These are phyloP conservation scores for Candida maltosa DNA, from an alignment of 805 yeast species.

Conservation along the genomic window DNA sequence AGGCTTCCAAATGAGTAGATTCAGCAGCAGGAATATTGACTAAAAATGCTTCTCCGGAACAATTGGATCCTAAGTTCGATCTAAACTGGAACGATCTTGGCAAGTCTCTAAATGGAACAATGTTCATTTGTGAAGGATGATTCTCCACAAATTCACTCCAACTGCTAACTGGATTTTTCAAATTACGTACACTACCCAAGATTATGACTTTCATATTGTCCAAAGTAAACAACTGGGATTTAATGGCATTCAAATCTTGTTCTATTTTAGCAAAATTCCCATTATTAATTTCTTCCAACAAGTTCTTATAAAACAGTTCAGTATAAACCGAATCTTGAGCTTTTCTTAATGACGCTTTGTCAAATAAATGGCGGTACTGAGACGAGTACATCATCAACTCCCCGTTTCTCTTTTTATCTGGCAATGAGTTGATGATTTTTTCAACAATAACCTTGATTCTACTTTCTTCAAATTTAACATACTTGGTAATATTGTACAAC, in stretches of 20 bases:
- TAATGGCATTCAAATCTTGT: conserved; percentile 49
- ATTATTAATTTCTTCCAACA: conserved; percentile 46
- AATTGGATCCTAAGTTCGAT: conserved; percentile 53
- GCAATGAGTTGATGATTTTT: conserved; percentile 54
- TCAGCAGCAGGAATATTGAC: conserved; percentile 82
- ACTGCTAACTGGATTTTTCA: conserved; percentile 53
- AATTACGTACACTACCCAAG: conserved; percentile 59
- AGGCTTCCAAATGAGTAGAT: conserved; percentile 63
- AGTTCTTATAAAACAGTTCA: conserved; percentile 51
- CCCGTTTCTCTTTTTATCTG: conserved; percentile 65
- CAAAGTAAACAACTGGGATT: conserved; percentile 48
- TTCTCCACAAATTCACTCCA: conserved; percentile 46
- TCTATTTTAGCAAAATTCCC: conserved; percentile 50
- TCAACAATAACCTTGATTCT: conserved; percentile 67
- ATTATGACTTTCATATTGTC: conserved; percentile 66
- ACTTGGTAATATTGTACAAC: conserved; percentile 64
- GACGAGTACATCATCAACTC: conserved; percentile 62
- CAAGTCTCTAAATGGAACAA: conserved; percentile 18
- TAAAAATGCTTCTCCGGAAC: conserved; percentile 55
- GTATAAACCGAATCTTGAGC: conserved; percentile 64
- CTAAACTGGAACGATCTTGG: conserved; percentile 55
- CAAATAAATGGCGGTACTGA: conserved; percentile 50
- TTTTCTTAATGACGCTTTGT: conserved; percentile 59
- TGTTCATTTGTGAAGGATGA: conserved; percentile 5
- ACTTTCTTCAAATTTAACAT: conserved; percentile 66